Conservation (phyloP, 2,329 filamentous ascomycete species). For the Paecilomyces formosus region DNA sequence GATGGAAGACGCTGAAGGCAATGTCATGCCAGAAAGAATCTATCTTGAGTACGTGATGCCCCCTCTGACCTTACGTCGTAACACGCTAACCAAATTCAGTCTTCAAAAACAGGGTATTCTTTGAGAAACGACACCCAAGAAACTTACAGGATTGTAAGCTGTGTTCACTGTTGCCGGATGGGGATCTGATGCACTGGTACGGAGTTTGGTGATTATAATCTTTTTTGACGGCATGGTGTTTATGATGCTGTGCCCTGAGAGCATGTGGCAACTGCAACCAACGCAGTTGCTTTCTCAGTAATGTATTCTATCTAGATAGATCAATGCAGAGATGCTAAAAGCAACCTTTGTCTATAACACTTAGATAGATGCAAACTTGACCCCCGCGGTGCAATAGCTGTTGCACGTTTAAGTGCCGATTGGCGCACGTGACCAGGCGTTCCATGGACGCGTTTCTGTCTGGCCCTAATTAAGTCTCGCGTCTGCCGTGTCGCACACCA, state of each 20-base stretch:
- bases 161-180: conserved; percentile 5
- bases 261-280: not conserved
- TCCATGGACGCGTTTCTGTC: conserved; percentile 17
- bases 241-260: not conserved
- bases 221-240: not conserved
- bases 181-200: conserved; percentile 15
- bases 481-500: not conserved
- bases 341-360: not conserved
- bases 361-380: not conserved
- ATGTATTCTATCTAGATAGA: not conserved
- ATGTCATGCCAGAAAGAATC: conserved; percentile 98
- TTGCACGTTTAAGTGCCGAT: not conserved
- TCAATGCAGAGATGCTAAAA: not conserved
- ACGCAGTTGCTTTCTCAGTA: not conserved
- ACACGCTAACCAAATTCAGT: conserved; percentile 25
- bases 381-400: not conserved
- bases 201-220: conserved; percentile 16
- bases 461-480: not conserved
- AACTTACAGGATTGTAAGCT: conserved; percentile 2
- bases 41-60: conserved; percentile 62
- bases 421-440: conserved; percentile 26
- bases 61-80: not conserved
- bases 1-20: conserved; percentile 97
- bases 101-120: conserved; percentile 84
- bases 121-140: conserved; percentile 31